Conservation (phyloP, 306 rosid genomes). For the Trifolium pratense region DNA sequence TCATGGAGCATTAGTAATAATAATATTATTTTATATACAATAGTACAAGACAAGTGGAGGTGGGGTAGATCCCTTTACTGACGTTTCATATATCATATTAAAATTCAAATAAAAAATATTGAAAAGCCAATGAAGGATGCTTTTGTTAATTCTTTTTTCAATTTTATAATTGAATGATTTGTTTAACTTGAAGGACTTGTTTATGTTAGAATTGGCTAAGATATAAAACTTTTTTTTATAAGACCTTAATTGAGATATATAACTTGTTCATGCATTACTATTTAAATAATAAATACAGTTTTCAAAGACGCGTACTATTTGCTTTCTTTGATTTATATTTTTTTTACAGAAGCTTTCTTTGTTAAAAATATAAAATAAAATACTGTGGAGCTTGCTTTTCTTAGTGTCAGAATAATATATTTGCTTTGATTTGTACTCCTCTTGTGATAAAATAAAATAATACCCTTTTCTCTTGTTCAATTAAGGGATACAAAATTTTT, state of each 20-base stretch:
- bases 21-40: neutral
- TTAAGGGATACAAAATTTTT: conserved; percentile 27
- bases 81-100: conserved; percentile 43
- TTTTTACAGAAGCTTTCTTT: too few relatives aligned
- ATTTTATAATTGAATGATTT: conserved; percentile 42
- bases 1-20: conserved; percentile 40
- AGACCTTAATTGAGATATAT: too few relatives aligned
- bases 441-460: conserved; percentile 51
- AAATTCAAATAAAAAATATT: conserved; percentile 40
- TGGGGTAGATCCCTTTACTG: conserved; percentile 45
- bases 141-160: conserved; percentile 37
- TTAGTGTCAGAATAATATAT: conserved; percentile 28
- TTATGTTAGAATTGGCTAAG: too few relatives aligned
- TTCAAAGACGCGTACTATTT: conserved; percentile 44
- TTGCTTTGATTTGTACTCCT: conserved; percentile 48
- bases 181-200: too few relatives aligned
- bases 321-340: too few relatives aligned
- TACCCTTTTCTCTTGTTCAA: conserved; percentile 46
- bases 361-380: conserved; percentile 16
- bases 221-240: too few relatives aligned
- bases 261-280: conserved; percentile 39
- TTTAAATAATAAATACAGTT: conserved; percentile 31
- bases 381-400: conserved; percentile 38
- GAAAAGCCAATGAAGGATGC: conserved; percentile 46
- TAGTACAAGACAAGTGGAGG: conserved; percentile 49